Percentiles rank a stretch among this genome's conserved stretches.
Evolutionary conservation across 2,329 filamentous ascomycete genomes (phyloP).

Genomic region (Penicillium verrucosum): DNA sequence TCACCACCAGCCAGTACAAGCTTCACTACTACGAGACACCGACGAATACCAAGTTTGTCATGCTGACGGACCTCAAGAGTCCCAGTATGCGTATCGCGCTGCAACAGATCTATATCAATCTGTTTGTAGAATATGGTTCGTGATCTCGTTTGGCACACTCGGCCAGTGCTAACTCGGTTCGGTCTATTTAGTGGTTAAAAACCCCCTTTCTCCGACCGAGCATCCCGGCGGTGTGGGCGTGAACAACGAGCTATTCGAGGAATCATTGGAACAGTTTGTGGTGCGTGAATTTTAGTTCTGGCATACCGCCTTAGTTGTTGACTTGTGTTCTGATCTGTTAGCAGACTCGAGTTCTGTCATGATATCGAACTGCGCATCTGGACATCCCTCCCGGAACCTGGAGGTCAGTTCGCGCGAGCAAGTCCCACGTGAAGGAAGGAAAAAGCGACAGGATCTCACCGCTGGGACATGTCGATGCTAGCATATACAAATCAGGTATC

Average conservation of each 20-base stretch:
- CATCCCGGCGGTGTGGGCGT: slow-evolving; percentile 61
- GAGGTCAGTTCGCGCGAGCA: background rate
- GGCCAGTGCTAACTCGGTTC: slow-evolving; percentile 6
- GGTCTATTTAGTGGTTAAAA: slow-evolving; percentile 55
- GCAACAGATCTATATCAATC: slow-evolving; percentile 97
- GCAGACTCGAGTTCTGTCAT: slow-evolving; percentile 35
- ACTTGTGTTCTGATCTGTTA: slow-evolving; percentile 21
- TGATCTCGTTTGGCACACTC: background rate
- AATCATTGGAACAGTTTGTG: slow-evolving; percentile 53
- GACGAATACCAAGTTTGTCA: slow-evolving; percentile 90
- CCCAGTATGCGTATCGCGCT: slow-evolving; percentile 89
- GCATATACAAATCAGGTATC: background rate
- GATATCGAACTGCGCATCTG: slow-evolving; percentile 8
- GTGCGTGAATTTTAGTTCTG: slow-evolving; percentile 31
- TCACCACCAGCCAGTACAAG: slow-evolving; percentile 92
- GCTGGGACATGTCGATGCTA: background rate
- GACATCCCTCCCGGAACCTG: background rate
- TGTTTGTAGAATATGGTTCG: slow-evolving; percentile 90
- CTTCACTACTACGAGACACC: slow-evolving; percentile 99
- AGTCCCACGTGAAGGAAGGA: background rate
- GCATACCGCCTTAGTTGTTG: slow-evolving; percentile 7
- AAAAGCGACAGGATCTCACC: background rate
- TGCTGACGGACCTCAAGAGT: slow-evolving; percentile 87
- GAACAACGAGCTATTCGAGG: slow-evolving; percentile 63
- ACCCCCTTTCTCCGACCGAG: slow-evolving; percentile 59